Evolutionary conservation across 2,329 filamentous ascomycete species (phyloP).

Genomic region (Ophiosphaerella korrae): DNA sequence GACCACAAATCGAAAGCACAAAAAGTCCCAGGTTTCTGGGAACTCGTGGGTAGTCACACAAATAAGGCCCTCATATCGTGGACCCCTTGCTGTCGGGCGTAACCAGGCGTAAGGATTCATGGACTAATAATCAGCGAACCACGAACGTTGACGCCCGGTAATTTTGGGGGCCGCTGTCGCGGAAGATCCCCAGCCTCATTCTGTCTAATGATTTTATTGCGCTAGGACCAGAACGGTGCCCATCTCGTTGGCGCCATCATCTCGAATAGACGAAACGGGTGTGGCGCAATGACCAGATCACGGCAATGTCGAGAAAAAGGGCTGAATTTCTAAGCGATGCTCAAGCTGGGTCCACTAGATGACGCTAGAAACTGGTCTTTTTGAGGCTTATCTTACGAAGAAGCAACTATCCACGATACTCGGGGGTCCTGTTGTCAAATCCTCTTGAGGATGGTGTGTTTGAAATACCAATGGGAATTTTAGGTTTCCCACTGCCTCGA

Average conservation of each 20-base stretch:
- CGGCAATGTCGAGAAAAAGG: background rate
- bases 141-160: slow-evolving; percentile 1
- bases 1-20: background rate
- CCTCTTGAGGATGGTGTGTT: no score
- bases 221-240: background rate
- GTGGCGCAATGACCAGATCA: background rate
- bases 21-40: background rate
- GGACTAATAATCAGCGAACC: background rate
- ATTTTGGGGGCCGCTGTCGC: slow-evolving; percentile 1
- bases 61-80: background rate
- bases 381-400: no score
- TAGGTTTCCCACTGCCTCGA: no score
- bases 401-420: no score
- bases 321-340: no score
- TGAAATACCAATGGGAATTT: no score
- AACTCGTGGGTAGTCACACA: background rate
- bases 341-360: no score
- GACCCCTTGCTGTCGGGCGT: slow-evolving; percentile 2
- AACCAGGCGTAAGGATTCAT: slow-evolving; percentile 4
- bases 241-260: background rate
- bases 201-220: background rate
- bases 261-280: background rate
- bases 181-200: background rate
- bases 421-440: no score
- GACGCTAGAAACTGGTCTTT: no score